Conservation (phyloP, 768 basidiomycete species). For the Hypholoma fasciculare region DNA sequence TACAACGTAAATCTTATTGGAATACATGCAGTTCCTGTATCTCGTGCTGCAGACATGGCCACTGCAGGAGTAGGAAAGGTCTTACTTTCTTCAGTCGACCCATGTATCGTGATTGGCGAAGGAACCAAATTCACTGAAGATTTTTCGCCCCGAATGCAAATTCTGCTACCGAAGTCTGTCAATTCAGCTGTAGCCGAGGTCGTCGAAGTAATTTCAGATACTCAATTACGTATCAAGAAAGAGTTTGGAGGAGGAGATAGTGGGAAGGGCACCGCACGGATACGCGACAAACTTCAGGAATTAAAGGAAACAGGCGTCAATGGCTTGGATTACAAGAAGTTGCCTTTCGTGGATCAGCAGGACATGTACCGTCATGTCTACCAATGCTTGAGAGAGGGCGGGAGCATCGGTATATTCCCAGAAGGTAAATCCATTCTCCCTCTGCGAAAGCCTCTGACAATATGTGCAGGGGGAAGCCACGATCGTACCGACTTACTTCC, state of each 20-base stretch:
- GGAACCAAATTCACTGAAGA: constrained; percentile 77
- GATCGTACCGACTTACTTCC: constrained; percentile 96
- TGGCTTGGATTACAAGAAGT: constrained; percentile 77
- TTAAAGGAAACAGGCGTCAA: constrained; percentile 48
- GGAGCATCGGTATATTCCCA: constrained; percentile 96
- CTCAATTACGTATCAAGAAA: constrained; percentile 78
- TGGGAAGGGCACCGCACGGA: constrained; percentile 66
- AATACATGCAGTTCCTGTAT: constrained; percentile 75
- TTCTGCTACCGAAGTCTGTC: constrained; percentile 81
- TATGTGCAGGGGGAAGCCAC: constrained; percentile 84
- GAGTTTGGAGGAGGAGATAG: constrained; percentile 85
- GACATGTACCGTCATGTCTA: constrained; percentile 96
- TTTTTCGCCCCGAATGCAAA: constrained; percentile 77
- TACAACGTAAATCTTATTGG: constrained; percentile 8
- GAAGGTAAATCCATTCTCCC: constrained; percentile 65
- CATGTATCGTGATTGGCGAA: constrained; percentile 80
- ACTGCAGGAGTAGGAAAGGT: constrained; percentile 74
- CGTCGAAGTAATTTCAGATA: constrained; percentile 86
- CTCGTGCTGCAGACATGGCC: constrained; percentile 86
- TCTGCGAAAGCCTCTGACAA: constrained; percentile 2
- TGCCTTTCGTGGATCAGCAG: constrained; percentile 92
- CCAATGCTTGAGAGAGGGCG: constrained; percentile 78
- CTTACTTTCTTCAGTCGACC: constrained; percentile 70
- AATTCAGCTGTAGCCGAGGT: constrained; percentile 82
- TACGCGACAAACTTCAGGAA: constrained; percentile 70